phyloP scores from a whole-genome alignment of 2,329 filamentous ascomycete genomes.

The Paracamarosporium sp. region DNA sequence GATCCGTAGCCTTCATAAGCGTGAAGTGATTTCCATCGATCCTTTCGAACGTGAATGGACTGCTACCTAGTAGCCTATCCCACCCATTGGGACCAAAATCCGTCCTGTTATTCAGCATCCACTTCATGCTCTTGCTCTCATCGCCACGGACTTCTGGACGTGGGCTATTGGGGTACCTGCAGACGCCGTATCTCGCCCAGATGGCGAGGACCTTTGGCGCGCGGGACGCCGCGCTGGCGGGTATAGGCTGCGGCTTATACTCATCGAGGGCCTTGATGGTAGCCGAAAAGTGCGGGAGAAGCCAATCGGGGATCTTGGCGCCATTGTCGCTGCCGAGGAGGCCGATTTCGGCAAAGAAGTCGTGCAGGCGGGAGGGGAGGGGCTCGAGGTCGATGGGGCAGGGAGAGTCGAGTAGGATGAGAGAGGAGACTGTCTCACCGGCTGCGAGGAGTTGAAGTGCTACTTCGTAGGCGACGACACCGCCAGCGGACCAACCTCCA shows the following conservation, averaged over 20 bases:
- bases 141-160: conserved; percentile 47
- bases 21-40: conserved; percentile 50
- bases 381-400: conserved; percentile 60
- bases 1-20: conserved; percentile 41
- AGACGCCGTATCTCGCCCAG: conserved; percentile 58
- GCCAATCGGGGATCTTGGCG: conserved; percentile 52
- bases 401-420: conserved; percentile 41
- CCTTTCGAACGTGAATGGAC: conserved; percentile 29
- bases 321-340: conserved; percentile 49
- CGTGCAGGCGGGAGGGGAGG: conserved; percentile 62
- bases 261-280: conserved; percentile 56
- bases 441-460: conserved; percentile 25
- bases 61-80: conserved; percentile 51
- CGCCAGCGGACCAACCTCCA: conserved; percentile 48
- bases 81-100: conserved; percentile 58
- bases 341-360: conserved; percentile 56
- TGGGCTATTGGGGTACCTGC: conserved; percentile 35
- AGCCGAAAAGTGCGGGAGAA: conserved; percentile 60
- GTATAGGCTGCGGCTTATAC: conserved; percentile 45
- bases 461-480: conserved; percentile 45
- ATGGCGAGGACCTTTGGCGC: conserved; percentile 53
- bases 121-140: conserved; percentile 57
- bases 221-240: conserved; percentile 28
- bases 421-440: conserved; percentile 28
- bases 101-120: conserved; percentile 55